Conservation (phyloP, 2,329 filamentous ascomycete species). For the Macrophomina phaseolina region DNA sequence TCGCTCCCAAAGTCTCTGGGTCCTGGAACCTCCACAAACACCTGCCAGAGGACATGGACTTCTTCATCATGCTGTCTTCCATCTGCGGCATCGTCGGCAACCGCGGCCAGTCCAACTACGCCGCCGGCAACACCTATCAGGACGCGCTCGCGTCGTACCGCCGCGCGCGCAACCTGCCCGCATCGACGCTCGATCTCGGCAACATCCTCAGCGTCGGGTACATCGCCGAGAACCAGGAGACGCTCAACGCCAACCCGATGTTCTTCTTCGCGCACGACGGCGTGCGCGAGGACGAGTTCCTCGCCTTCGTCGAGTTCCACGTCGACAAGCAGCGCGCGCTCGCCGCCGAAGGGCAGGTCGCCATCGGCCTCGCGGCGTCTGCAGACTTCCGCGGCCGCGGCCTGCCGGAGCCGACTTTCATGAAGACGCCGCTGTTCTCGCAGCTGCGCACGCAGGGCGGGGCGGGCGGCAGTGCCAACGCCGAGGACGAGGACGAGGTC, state of each 20-base stretch:
- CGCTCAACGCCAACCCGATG: background rate
- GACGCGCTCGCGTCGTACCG: slow-evolving; percentile 36
- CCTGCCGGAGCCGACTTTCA: slow-evolving; percentile 31
- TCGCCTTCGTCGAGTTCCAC: slow-evolving; percentile 32
- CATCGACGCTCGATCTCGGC: slow-evolving; percentile 31
- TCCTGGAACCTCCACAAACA: slow-evolving; percentile 35
- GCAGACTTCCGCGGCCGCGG: slow-evolving; percentile 30
- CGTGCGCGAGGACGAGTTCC: slow-evolving; percentile 31
- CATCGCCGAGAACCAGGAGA: slow-evolving; percentile 3
- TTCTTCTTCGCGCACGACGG: slow-evolving; percentile 27
- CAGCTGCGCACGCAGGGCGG: slow-evolving; percentile 26
- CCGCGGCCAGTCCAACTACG: slow-evolving; percentile 36
- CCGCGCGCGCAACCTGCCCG: slow-evolving; percentile 29
- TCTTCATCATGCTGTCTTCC: slow-evolving; percentile 37
- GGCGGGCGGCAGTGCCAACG: slow-evolving; percentile 1
- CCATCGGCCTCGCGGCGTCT: slow-evolving; percentile 31
- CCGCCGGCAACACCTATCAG: slow-evolving; percentile 37
- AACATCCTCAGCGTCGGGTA: slow-evolving; percentile 35
- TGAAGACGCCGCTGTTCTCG: slow-evolving; percentile 23
- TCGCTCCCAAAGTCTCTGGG: slow-evolving; percentile 37
- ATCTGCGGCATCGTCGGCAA: slow-evolving; percentile 29
- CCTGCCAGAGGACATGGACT: slow-evolving; percentile 32
- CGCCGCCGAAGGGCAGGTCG: slow-evolving; percentile 29
- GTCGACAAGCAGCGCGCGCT: slow-evolving; percentile 29
- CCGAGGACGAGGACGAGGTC: slow-evolving; percentile 4